A percentile compares a stretch with the other conserved stretches of the same genome.
These are phyloP conservation scores for Pyrrhoderma noxium DNA, from an alignment of 1,284 basidiomycete genomes.

Conservation along the genomic window DNA sequence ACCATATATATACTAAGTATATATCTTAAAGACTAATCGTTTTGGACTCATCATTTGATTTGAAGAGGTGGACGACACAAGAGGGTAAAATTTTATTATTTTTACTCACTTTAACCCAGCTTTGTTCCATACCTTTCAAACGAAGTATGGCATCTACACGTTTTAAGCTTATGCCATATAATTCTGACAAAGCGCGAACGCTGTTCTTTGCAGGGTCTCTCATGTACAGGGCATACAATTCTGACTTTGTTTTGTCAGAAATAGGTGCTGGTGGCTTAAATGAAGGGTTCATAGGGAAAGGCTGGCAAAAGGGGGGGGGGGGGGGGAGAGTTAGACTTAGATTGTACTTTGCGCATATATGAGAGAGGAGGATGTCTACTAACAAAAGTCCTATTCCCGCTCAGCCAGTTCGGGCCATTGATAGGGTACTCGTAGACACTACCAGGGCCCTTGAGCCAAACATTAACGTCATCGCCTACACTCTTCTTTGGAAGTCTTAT, in stretches of 20 bases:
- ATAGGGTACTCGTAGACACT: slow-evolving; percentile 3
- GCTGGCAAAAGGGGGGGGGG: too few relatives aligned
- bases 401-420: slow-evolving; percentile 16
- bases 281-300: slow-evolving; percentile 75
- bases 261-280: slow-evolving; percentile 74
- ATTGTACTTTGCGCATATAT: too few relatives aligned
- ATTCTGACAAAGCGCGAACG: slow-evolving; percentile 52
- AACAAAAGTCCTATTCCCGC: slow-evolving; percentile 9
- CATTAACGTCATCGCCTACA: slow-evolving; percentile 7
- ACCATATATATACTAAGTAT: slow-evolving; percentile 47
- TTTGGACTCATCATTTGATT: slow-evolving; percentile 47
- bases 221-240: slow-evolving; percentile 53
- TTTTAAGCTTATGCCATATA: slow-evolving; percentile 59
- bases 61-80: slow-evolving; percentile 9
- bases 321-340: too few relatives aligned
- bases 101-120: slow-evolving; percentile 60
- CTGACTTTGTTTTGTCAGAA: slow-evolving; percentile 48
- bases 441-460: slow-evolving; percentile 14
- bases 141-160: slow-evolving; percentile 75
- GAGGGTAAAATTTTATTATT: slow-evolving; percentile 16
- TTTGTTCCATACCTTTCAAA: slow-evolving; percentile 66
- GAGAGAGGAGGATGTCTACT: neutral
- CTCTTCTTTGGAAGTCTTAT: slow-evolving; percentile 1
- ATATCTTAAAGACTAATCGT: slow-evolving; percentile 87
- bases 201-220: slow-evolving; percentile 47